Conservation (phyloP, 331 rosid genomes). For the Spiraea crenata region DNA sequence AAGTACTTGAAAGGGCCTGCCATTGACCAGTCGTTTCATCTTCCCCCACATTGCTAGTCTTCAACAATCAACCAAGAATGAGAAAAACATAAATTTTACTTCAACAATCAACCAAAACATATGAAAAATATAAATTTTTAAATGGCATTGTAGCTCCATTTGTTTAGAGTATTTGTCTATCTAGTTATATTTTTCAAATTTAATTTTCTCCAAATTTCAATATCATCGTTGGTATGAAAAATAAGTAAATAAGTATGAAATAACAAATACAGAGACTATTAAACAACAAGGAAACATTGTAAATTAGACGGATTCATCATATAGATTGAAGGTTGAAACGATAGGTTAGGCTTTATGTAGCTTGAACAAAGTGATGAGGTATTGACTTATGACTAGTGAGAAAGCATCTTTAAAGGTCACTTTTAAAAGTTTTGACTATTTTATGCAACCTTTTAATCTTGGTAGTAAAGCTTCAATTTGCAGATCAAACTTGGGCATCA, state of each 20-base stretch:
- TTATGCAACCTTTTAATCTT: neutral
- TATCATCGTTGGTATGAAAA: no score
- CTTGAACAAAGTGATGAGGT: constrained; percentile 5
- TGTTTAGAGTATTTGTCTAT: no score
- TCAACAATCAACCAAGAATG: no score
- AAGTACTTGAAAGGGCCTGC: neutral
- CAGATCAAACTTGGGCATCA: neutral
- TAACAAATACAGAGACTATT: no score
- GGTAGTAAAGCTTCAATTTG: neutral
- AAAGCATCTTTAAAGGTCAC: constrained; percentile 1
- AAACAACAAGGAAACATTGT: no score
- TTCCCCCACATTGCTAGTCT: no score
- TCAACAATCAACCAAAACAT: neutral
- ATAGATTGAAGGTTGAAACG: constrained; percentile 2
- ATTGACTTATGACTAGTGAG: neutral
- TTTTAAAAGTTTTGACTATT: neutral
- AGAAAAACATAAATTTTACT: no score
- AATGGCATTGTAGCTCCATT: no score
- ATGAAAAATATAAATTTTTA: no score
- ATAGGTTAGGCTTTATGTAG: constrained; percentile 12
- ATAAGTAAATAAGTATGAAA: no score
- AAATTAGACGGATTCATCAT: neutral
- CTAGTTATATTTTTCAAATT: no score
- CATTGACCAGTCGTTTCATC: neutral
- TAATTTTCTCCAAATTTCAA: no score